phyloP scores from a whole-genome alignment of 768 basidiomycete genomes.

The Russula sp. region DNA sequence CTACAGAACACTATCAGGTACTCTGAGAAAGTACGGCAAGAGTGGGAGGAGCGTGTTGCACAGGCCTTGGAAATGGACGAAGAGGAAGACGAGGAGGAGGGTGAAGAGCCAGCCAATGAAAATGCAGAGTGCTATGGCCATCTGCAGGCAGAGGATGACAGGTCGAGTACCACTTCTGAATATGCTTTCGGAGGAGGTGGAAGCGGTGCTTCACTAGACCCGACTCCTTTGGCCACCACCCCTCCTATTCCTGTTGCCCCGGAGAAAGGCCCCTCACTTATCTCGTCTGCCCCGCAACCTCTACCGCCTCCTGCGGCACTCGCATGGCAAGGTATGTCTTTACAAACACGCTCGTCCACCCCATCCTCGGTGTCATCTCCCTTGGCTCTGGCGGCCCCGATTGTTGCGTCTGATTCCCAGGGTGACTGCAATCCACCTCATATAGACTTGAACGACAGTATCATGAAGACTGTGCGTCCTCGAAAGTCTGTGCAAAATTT shows the following conservation, averaged over 20 bases:
- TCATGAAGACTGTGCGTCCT: slow-evolving; percentile 44
- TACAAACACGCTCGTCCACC: slow-evolving; percentile 77
- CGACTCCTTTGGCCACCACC: slow-evolving; percentile 60
- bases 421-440: slow-evolving; percentile 51
- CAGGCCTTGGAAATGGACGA: slow-evolving; percentile 51
- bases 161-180: slow-evolving; percentile 58
- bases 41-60: slow-evolving; percentile 90
- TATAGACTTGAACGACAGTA: slow-evolving; percentile 57
- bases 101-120: slow-evolving; percentile 22
- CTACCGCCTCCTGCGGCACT: slow-evolving; percentile 29
- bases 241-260: slow-evolving; percentile 33
- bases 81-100: slow-evolving; percentile 44
- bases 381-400: slow-evolving; percentile 76
- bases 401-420: slow-evolving; percentile 57
- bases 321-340: slow-evolving; percentile 34
- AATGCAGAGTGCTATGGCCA: slow-evolving; percentile 21
- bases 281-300: slow-evolving; percentile 25
- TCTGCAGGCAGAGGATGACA: slow-evolving; percentile 34
- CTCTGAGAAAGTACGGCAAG: slow-evolving; percentile 92
- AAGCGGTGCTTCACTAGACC: slow-evolving; percentile 43
- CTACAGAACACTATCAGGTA: slow-evolving; percentile 97
- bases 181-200: slow-evolving; percentile 42
- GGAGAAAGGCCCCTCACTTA: slow-evolving; percentile 13
- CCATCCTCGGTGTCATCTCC: slow-evolving; percentile 87
- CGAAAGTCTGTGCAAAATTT: slow-evolving; percentile 62